Conservation (phyloP, 306 rosid genomes). For the Trifolium dubium region DNA sequence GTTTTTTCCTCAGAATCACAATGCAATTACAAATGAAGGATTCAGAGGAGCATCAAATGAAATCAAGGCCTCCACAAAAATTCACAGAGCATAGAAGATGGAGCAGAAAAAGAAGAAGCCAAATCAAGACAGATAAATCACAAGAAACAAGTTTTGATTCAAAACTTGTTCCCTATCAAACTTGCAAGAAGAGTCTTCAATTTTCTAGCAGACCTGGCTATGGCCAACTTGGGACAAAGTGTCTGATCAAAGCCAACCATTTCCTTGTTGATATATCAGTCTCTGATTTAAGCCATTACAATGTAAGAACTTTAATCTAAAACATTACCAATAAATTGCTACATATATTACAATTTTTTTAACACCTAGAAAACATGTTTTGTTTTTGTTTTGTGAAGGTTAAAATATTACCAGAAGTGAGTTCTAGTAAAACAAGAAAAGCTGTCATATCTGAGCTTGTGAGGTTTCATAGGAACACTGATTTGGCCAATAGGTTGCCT, state of each 20-base stretch:
- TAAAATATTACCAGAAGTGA: slow-evolving; percentile 50
- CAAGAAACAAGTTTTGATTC: slow-evolving; percentile 37
- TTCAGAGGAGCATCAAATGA: slow-evolving; percentile 47
- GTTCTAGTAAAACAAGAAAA: slow-evolving; percentile 47
- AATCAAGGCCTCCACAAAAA: slow-evolving; percentile 36
- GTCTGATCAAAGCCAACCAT: slow-evolving; percentile 41
- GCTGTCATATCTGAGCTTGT: slow-evolving; percentile 54
- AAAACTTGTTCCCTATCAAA: slow-evolving; percentile 30
- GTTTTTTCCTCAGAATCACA: slow-evolving; percentile 34
- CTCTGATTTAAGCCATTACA: slow-evolving; percentile 51
- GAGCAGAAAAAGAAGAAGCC: slow-evolving; percentile 38
- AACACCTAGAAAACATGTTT: not conserved
- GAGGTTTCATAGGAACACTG: slow-evolving; percentile 45
- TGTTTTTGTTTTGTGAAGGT: slow-evolving; percentile 42
- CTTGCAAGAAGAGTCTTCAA: slow-evolving; percentile 49
- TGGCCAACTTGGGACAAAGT: slow-evolving; percentile 52
- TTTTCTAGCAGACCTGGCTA: slow-evolving; percentile 55
- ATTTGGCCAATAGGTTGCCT: slow-evolving; percentile 51
- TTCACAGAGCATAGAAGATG: slow-evolving; percentile 45
- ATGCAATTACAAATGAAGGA: slow-evolving; percentile 46
- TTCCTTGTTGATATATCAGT: slow-evolving; percentile 38
- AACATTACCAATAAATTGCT: not conserved
- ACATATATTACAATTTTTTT: not conserved
- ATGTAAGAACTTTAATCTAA: slow-evolving; percentile 43
- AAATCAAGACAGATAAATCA: slow-evolving; percentile 38